Conservation (phyloP, 495 filamentous ascomycete genomes). For the Cercophora samala region DNA sequence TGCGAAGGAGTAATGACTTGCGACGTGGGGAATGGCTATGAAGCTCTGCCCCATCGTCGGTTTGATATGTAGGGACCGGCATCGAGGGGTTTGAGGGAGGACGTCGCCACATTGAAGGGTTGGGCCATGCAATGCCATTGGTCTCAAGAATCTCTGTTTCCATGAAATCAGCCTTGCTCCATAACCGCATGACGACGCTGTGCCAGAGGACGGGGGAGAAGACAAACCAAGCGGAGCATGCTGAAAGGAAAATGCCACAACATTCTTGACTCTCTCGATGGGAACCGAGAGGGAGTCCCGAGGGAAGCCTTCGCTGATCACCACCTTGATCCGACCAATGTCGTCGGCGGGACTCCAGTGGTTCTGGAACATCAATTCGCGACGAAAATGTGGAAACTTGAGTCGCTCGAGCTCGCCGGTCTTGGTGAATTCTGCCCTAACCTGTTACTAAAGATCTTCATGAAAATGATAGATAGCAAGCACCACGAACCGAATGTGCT, state of each 20-base stretch:
- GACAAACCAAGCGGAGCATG: conserved; percentile 73
- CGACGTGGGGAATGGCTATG: conserved; percentile 46
- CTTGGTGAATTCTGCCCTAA: conserved; percentile 55
- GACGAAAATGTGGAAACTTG: conserved; percentile 71
- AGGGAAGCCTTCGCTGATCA: conserved; percentile 71
- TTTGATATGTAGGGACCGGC: conserved; percentile 39
- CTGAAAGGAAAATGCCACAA: conserved; percentile 79
- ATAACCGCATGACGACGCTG: not conserved
- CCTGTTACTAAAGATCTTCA: conserved; percentile 2
- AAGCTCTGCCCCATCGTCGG: conserved; percentile 39
- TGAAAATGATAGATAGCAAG: not conserved
- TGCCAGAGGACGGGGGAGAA: not conserved
- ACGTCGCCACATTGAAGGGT: conserved; percentile 66
- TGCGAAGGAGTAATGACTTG: conserved; percentile 15
- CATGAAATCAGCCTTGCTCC: conserved; percentile 7
- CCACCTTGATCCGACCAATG: conserved; percentile 69
- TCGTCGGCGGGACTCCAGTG: conserved; percentile 71
- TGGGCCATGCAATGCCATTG: conserved; percentile 80
- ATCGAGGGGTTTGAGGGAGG: conserved; percentile 33
- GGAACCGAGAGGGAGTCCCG: conserved; percentile 48
- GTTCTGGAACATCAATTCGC: conserved; percentile 64
- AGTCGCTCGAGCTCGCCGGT: conserved; percentile 61
- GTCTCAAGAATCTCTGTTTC: conserved; percentile 67
- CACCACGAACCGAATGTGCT: conserved; percentile 44
- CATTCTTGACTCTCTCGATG: conserved; percentile 68